Evolutionary conservation across 768 basidiomycete genomes (phyloP), one percentile per base, ranked within the genome.

Genomic region (Lanmaoa rubissima): DNA sequence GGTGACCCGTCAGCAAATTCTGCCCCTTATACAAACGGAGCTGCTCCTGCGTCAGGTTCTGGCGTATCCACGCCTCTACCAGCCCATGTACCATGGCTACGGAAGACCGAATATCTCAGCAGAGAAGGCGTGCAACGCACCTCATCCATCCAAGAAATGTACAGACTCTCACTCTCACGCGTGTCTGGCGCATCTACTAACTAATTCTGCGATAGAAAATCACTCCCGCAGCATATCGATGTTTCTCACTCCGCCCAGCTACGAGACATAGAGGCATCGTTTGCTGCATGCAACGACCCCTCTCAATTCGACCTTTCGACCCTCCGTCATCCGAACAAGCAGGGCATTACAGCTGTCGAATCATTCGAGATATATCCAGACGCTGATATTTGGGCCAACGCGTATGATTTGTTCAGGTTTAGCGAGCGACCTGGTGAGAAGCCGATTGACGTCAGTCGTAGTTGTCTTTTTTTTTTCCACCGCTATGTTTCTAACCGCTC

Each of bases 81-180:
- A 10, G 79, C 75, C 8, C 80, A 92, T 55, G 94, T 97, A 12
- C 80, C 92, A 1, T 98, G 95, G 95, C 77, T 98, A 51, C 81
- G 95, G 51, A 93, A 90, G 70, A 96, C 94, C 0, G 94, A 94
- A 65, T 95, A 97, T 65, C 81, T 95, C 53, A 87, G 84, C 56
- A 74, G 88, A 62, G 79, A 81, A 75, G 84, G 74, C 70, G 79
- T 53, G 64, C 79, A 60, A 69, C 84, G 69, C 66, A 71, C 58
- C 55, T 74, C 61, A 26, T 71, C 65, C 54, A 17, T 67, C 28
- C 78, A 81, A 40, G 90, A 91, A 69, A 70, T 78, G 90, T 90
- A 63, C 61, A 81, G 76, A 19, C 13, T 24, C 32, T 32, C 26
- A 11, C 41, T 48, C 60, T 28, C 14, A 48, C 24, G 4, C 24